phyloP scores from a whole-genome alignment of 2,329 filamentous ascomycete genomes.

The Aspergillus luchuensis region DNA sequence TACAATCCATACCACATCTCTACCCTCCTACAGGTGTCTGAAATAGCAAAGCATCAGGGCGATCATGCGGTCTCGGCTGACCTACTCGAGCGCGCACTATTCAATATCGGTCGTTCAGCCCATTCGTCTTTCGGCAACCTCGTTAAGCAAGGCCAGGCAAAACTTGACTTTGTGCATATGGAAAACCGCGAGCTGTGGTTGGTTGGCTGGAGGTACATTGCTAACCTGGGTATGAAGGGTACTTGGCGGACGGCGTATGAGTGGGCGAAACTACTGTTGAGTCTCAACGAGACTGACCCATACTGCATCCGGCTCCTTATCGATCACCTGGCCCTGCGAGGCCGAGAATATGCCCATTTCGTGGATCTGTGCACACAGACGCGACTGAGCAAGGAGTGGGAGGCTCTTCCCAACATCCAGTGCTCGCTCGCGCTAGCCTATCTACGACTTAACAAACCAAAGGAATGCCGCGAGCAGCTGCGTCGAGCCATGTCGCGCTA shows the following conservation, averaged over 20 bases:
- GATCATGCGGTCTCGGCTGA: conserved; percentile 85
- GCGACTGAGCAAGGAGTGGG: conserved; percentile 53
- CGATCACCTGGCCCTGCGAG: conserved; percentile 81
- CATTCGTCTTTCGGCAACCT: conserved; percentile 78
- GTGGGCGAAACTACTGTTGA: conserved; percentile 84
- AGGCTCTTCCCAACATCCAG: conserved; percentile 67
- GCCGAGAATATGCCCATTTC: conserved; percentile 74
- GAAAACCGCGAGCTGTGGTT: conserved; percentile 95
- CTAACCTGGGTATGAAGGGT: conserved; percentile 82
- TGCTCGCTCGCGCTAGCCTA: conserved; percentile 78
- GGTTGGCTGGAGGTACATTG: conserved; percentile 84
- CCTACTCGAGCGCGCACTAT: conserved; percentile 85
- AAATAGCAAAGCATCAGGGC: conserved; percentile 86
- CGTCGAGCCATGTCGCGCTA: conserved; percentile 68
- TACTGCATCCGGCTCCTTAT: conserved; percentile 80
- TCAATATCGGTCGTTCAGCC: conserved; percentile 86
- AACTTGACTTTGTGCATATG: conserved; percentile 75
- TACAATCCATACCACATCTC: conserved; percentile 87
- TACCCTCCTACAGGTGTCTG: conserved; percentile 88
- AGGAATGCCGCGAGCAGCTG: conserved; percentile 67
- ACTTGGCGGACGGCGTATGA: conserved; percentile 92
- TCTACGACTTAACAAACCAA: conserved; percentile 67
- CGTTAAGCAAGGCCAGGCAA: conserved; percentile 74
- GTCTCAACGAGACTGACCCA: conserved; percentile 74
- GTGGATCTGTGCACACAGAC: conserved; percentile 65